Evolutionary conservation across 257 asterid genomes (phyloP), one percentile per base, ranked within the genome.

Genomic region (Primulina huaijiensis): DNA sequence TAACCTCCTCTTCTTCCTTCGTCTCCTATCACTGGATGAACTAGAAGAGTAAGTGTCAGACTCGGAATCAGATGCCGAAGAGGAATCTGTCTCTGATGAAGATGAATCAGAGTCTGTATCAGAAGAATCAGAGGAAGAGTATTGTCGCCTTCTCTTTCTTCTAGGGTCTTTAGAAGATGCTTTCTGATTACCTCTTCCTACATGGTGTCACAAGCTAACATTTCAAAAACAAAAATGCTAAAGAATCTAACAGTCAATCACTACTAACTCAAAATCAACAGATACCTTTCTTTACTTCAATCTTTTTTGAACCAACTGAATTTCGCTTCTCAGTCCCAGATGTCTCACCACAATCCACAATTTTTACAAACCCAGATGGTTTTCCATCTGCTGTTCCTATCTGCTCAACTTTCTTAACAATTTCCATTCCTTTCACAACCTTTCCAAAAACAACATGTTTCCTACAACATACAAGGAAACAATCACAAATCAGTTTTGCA

Each of bases 391-490:
- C 75, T 25, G 96, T 72, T 57, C 97, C 99, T 50, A 85, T 69
- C 79, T 80, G 89, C 79, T 94, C 99, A 80, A 94, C 81, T 82
- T 85, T 91, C 89, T 60, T 89, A 57, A 94, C 80, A 79, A 85
- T 17, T 8, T 88, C 96, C 93, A 94, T 84, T 72, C 99, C 99
- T 70, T 82, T 83, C 70, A 88, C 90, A 78, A 89, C 99, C 81
- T 88, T 91, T 33, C 99, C 99, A 71, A 94, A 94, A 78, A 94
- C 97, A 64, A 94, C 97, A 82, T 94, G 99, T 71, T 89, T 94
- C 80, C 99, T 94, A 90, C 79, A 79, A 77, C 75, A 82, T 59
- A 10, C 20, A 10, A 73, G 25, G 55, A 65, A 75, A 60, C 19
- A 76, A 19, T 29, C 67, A 67, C 16, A 21, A 53, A 27, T 21